Evolutionary conservation across 176 grass and related monocot species (phyloP), one percentile per base, ranked within the genome.

Genomic region (Canna indica): DNA sequence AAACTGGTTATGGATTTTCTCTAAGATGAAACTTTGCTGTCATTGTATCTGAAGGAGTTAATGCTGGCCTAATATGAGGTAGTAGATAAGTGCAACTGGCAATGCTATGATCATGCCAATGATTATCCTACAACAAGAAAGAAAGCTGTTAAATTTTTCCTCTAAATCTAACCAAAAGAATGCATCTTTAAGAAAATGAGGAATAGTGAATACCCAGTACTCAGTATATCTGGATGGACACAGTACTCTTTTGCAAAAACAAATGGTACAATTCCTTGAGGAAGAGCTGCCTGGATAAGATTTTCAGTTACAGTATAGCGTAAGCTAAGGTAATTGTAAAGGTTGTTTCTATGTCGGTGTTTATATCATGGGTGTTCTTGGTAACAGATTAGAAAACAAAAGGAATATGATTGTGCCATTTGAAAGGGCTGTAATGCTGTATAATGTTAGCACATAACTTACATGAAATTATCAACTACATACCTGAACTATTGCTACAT

Each of bases 211-310:
- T 88, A 91, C 92, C 85, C 81, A 12, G 83, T 96, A 62, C 92
- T 96, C 31, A 96, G 44, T 71, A 91, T 89, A 59, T 91, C 85
- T 46, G 92, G 81, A 46, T 91, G 92, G 24, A 96, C 81, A 52
- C 78, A 80, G 27, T 96, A 96, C 73, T 91, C 92, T 65, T 86
- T 91, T 0, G 92, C 92, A 57, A 96, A 91, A 26, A 96, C 92
- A 59, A 91, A 96, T 67, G 92, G 76, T 31, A 96, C 88, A 63
- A 96, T 86, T 58, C 92, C 92, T 86, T 96, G 92, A 64, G 92
- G 92, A 81, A 96, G 80, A 78, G 85, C 81, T 76, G 92, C 88
- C 92, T 96, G 83, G 11, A 31, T 5, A 57, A 71, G 65, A 79
- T 58, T 59, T 15, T 64, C 59, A 31, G 56, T 10, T 29, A 60